Evolutionary conservation across 768 basidiomycete species (phyloP), one percentile per base, ranked within the genome.

Genomic region (Rhodotorula toruloides): DNA sequence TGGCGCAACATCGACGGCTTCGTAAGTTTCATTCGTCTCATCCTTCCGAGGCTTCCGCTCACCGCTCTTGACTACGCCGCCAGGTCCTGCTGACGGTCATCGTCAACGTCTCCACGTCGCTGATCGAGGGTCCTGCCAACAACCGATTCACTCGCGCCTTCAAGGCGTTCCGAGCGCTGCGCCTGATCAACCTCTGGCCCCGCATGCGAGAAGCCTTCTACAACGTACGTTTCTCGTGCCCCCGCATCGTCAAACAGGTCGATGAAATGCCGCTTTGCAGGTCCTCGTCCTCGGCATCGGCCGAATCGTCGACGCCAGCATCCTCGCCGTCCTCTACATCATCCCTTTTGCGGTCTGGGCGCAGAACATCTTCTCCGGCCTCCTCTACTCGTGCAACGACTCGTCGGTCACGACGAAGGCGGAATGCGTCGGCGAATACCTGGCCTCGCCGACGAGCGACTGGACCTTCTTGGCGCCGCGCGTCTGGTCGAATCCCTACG

Each of bases 1-100:
- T 97, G 92, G 91, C 97, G 97, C 76, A 77, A 87, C 72, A 79
- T 97, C 63, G 94, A 97, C 78, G 86, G 93, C 72, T 76, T 90
- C 75, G 47, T 58, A 8, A 25, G 42, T 58, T 22, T 5, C 46
- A 13, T 2, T 7, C 86, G 36, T 14, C 3, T 94, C 75, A 83
- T 94, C 79, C 78, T 93, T 39, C 4, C 29, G 5, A 19, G 4
- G 3, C 44, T 11, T 11, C 13, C 46, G 89, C 87, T 68, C 86
- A 91, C n/a, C n/a, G 93, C 91, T 91, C 94, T 96, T 75, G 76
- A 87, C 72, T 78, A 94, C 59, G 91, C 96, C 78, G n/a, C 22
- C 36, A 40, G 47, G 87, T 97, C 76, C 84, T 97, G 80, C 77
- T 94, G 37, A 75, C 74, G 39, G 61, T 74, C 22, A n/a, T 74